Conservation (phyloP, 441 rosid species). For the Syzygium syzygioides region DNA sequence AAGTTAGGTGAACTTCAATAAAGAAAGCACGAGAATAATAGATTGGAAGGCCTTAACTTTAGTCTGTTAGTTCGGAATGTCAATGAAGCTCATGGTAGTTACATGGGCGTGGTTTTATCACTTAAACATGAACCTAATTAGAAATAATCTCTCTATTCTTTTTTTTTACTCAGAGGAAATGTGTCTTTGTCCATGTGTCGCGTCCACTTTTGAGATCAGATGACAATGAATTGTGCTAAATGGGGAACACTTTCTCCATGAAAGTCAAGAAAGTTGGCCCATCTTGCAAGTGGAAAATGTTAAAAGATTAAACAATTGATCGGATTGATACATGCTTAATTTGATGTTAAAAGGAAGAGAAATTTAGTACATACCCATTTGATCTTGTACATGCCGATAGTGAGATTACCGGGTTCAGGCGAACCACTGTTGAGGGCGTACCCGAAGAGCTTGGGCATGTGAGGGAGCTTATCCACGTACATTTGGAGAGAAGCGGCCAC, state of each 20-base stretch:
- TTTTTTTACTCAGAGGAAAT: background rate
- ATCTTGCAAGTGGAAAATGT: background rate
- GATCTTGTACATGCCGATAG: slow-evolving; percentile 76
- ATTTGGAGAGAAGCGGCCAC: slow-evolving; percentile 16
- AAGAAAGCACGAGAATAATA: background rate
- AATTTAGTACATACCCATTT: slow-evolving; percentile 43
- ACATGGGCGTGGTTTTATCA: no score
- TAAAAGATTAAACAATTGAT: background rate
- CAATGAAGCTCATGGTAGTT: background rate
- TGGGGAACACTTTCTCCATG: background rate
- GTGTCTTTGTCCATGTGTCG: background rate
- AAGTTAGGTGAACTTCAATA: background rate
- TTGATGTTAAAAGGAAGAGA: background rate
- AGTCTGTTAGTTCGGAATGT: background rate
- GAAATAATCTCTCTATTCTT: background rate
- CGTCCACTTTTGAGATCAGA: no score
- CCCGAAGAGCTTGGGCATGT: slow-evolving; percentile 61
- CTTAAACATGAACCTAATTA: no score
- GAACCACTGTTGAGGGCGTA: slow-evolving; percentile 31
- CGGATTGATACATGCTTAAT: background rate
- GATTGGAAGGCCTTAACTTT: background rate
- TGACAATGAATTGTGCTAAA: no score
- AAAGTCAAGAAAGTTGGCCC: background rate
- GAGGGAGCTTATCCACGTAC: slow-evolving; percentile 77
- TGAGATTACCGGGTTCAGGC: slow-evolving; percentile 34